Percentiles rank a stretch among this genome's conserved stretches.
Conservation (phyloP, 2,329 filamentous ascomycete genomes). For the Hypoxylon sp. region DNA sequence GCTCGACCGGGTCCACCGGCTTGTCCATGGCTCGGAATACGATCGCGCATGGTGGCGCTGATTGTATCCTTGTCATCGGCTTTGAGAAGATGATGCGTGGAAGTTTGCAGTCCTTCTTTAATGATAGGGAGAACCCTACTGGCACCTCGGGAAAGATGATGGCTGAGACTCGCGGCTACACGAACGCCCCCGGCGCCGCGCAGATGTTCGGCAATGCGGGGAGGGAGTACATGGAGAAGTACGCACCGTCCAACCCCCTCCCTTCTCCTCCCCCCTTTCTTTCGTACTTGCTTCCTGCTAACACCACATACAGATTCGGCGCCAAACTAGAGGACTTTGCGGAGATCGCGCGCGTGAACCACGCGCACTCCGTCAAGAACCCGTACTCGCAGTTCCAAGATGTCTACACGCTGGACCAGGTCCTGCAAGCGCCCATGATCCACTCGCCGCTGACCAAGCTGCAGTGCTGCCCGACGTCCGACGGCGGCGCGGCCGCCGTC, state of each 20-base stretch:
- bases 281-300: constrained; percentile 23
- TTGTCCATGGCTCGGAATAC: constrained; percentile 86
- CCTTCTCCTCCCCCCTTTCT: neutral
- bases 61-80: constrained; percentile 91
- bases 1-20: constrained; percentile 93
- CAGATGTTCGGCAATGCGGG: constrained; percentile 98
- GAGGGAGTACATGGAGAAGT: constrained; percentile 95
- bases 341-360: constrained; percentile 93
- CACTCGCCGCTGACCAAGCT: constrained; percentile 92
- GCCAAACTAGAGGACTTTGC: constrained; percentile 89
- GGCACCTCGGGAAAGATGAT: constrained; percentile 83
- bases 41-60: constrained; percentile 83
- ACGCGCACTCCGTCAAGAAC: constrained; percentile 91
- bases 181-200: constrained; percentile 86
- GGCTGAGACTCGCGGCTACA: constrained; percentile 83
- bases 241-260: constrained; percentile 49
- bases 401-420: constrained; percentile 88
- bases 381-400: constrained; percentile 98
- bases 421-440: constrained; percentile 82
- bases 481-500: constrained; percentile 90
- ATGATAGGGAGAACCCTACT: constrained; percentile 86
- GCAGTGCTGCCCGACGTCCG: constrained; percentile 98
- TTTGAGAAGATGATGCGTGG: constrained; percentile 99
- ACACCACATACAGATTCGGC: constrained; percentile 73
- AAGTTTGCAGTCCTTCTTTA: constrained; percentile 85